phyloP scores from a whole-genome alignment of 805 yeast species.

The Ogataea populi-albae region DNA sequence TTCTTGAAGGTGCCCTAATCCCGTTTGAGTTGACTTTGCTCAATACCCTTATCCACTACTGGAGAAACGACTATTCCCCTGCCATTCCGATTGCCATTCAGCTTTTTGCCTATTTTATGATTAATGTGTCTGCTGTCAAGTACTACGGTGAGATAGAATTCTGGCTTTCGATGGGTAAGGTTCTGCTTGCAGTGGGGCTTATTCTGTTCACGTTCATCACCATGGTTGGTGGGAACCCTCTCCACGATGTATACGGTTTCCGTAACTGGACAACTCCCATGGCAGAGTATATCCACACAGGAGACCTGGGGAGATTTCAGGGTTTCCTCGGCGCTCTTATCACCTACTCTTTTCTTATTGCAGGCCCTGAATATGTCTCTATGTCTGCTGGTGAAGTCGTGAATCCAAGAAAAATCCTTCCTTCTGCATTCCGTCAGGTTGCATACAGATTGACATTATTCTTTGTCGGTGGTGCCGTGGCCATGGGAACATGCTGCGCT shows the following conservation, averaged over 20 bases:
- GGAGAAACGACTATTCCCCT: constrained; percentile 46
- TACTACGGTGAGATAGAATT: constrained; percentile 50
- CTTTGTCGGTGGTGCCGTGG: constrained; percentile 47
- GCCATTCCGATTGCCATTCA: constrained; percentile 45
- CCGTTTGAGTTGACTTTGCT: constrained; percentile 50
- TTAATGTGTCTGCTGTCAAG: constrained; percentile 43
- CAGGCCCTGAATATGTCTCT: constrained; percentile 50
- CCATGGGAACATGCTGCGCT: constrained; percentile 44
- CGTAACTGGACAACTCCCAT: constrained; percentile 34
- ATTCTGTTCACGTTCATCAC: constrained; percentile 43
- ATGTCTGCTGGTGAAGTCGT: constrained; percentile 47
- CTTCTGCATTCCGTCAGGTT: constrained; percentile 47
- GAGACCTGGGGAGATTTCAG: constrained; percentile 44
- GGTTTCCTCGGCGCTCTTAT: constrained; percentile 43
- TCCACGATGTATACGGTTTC: constrained; percentile 38
- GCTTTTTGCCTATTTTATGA: constrained; percentile 39
- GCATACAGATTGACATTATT: constrained; percentile 42
- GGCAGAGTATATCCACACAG: constrained; percentile 38
- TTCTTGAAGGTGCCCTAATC: constrained; percentile 44
- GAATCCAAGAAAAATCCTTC: constrained; percentile 47
- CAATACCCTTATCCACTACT: constrained; percentile 44
- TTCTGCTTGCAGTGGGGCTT: constrained; percentile 42
- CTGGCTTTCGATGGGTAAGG: constrained; percentile 43
- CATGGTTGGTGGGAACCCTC: constrained; percentile 52
- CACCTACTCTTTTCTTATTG: constrained; percentile 41